Conservation (phyloP, 306 rosid species). For the Acacia acuminata region DNA sequence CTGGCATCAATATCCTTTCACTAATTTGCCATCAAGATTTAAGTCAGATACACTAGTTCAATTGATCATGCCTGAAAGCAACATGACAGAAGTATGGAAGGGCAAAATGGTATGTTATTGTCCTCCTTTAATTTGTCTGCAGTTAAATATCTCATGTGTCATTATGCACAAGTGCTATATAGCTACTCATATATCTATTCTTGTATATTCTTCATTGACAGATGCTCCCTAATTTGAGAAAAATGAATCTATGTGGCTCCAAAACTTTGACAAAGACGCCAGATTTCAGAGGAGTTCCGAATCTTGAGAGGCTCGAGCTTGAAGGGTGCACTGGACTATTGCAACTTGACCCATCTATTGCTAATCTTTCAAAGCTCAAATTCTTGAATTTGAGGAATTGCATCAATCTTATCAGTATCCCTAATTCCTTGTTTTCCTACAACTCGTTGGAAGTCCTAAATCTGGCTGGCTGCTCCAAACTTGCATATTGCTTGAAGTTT, state of each 20-base stretch:
- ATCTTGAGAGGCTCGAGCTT: not conserved
- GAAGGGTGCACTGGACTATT: not conserved
- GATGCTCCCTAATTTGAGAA: not conserved
- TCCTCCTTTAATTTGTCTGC: not conserved
- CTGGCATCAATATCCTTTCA: not conserved
- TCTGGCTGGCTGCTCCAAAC: not conserved
- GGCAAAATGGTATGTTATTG: not conserved
- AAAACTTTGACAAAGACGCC: not conserved
- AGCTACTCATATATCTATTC: not conserved
- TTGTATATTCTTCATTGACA: not conserved
- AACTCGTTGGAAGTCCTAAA: not conserved
- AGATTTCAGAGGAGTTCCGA: not conserved
- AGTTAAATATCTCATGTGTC: not conserved
- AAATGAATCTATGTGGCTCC: not conserved
- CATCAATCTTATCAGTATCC: not conserved
- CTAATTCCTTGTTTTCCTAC: not conserved
- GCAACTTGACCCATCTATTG: not conserved
- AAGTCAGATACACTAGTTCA: not conserved
- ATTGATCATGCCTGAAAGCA: not conserved
- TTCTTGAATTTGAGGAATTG: not conserved
- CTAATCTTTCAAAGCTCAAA: not conserved
- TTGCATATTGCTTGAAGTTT: not conserved
- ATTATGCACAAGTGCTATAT: not conserved
- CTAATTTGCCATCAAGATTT: not conserved
- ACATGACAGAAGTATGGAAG: not conserved